These are phyloP conservation scores for Ajuga reptans DNA, from an alignment of 305 asterid species.

Conservation along the genomic window DNA sequence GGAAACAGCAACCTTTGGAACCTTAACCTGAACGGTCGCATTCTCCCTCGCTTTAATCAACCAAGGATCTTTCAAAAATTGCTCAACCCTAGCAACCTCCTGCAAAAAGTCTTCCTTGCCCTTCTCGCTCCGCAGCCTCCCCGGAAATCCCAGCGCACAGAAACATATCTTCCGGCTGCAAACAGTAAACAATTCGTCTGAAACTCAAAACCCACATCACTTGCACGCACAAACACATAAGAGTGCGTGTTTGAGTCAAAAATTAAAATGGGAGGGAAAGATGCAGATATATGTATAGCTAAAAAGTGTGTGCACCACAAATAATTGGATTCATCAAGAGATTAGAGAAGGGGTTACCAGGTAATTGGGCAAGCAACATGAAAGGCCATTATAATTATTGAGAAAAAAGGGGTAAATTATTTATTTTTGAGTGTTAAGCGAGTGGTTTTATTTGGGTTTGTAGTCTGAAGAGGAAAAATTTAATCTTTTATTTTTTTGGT, in stretches of 20 bases:
- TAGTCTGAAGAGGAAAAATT: not conserved
- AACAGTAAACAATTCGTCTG: slow-evolving; percentile 21
- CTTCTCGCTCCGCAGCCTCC: slow-evolving; percentile 48
- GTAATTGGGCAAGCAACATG: slow-evolving; percentile 97
- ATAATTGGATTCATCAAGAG: slow-evolving; percentile 16
- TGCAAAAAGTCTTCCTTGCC: slow-evolving; percentile 50
- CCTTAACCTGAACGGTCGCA: slow-evolving; percentile 75
- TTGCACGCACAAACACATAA: slow-evolving; percentile 31
- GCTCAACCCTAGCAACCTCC: slow-evolving; percentile 64
- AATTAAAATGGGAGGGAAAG: slow-evolving; percentile 1
- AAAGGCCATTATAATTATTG: slow-evolving; percentile 34
- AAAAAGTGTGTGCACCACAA: slow-evolving; percentile 15
- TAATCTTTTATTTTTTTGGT: slow-evolving; percentile 12
- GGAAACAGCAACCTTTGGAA: slow-evolving; percentile 63
- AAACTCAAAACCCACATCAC: slow-evolving; percentile 28
- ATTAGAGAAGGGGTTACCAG: slow-evolving; percentile 45
- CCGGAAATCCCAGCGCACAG: slow-evolving; percentile 67
- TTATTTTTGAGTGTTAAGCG: slow-evolving; percentile 23
- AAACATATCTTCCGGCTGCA: slow-evolving; percentile 84
- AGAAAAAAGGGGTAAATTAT: slow-evolving; percentile 20
- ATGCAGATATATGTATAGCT: slow-evolving; percentile 8
- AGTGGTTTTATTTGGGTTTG: slow-evolving; percentile 19
- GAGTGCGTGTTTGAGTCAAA: not conserved
- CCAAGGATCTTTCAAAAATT: slow-evolving; percentile 84
- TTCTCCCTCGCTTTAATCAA: slow-evolving; percentile 53